A percentile compares a stretch with the other conserved stretches of the same genome.
phyloP scores from a whole-genome alignment of 2,329 filamentous ascomycete species.

The Aureobasidium sp. region DNA sequence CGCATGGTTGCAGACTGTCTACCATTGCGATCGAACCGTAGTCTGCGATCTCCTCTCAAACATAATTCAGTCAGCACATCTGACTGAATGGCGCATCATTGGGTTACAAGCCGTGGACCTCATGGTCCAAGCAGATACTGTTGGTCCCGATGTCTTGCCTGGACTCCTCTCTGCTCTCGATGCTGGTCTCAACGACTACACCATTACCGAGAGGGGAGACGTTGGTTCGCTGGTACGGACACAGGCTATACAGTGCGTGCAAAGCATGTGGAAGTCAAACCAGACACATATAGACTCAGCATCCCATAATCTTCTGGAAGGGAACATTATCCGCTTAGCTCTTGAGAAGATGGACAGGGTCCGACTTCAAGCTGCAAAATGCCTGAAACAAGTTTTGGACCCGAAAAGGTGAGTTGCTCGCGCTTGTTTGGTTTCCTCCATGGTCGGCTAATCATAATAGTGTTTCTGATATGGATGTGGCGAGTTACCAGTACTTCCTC shows the following conservation, averaged over 20 bases:
- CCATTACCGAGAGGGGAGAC: conserved; percentile 80
- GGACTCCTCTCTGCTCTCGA: conserved; percentile 22
- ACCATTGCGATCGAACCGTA: not conserved
- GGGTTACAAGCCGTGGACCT: conserved; percentile 34
- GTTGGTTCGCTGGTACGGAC: conserved; percentile 79
- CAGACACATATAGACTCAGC: not conserved
- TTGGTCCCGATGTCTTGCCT: conserved; percentile 15
- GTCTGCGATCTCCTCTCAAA: not conserved
- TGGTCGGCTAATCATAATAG: not conserved
- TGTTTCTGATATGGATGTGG: conserved; percentile 33
- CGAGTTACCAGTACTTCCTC: conserved; percentile 54
- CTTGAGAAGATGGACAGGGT: conserved; percentile 89
- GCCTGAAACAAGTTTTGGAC: not conserved
- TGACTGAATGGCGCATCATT: conserved; percentile 40
- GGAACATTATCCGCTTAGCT: conserved; percentile 55
- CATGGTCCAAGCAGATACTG: not conserved
- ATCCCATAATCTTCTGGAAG: conserved; percentile 18
- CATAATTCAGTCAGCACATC: conserved; percentile 22
- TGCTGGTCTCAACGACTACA: conserved; percentile 72
- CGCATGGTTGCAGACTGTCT: conserved; percentile 21
- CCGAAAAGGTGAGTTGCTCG: not conserved
- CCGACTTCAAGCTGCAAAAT: conserved; percentile 54
- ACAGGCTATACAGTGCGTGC: conserved; percentile 65
- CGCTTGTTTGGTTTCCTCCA: not conserved
- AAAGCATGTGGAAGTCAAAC: conserved; percentile 32